Percentiles rank a stretch among this genome's conserved stretches.
These are phyloP conservation scores for Lactuca sativa DNA, from an alignment of 129 eudicot genomes.

Conservation along the genomic window DNA sequence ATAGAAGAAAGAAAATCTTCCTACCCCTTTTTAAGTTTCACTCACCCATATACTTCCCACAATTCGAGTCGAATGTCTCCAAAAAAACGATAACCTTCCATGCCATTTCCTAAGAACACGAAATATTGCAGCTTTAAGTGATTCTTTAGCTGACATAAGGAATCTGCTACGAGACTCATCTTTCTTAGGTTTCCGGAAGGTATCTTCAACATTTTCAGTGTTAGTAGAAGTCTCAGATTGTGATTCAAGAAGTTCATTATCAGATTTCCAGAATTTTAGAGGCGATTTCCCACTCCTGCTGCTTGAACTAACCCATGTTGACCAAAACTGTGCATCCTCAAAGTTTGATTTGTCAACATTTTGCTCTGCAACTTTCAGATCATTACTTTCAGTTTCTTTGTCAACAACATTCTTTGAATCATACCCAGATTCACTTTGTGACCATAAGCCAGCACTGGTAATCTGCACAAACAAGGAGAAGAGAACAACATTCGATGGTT, in stretches of 20 bases:
- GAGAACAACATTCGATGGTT: too few species aligned
- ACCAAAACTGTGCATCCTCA: slow-evolving; percentile 55
- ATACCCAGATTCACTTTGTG: slow-evolving; percentile 58
- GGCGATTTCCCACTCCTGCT: slow-evolving; percentile 43
- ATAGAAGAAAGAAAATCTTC: slow-evolving; percentile 2
- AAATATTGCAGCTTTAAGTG: slow-evolving; percentile 62
- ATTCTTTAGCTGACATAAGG: slow-evolving; percentile 58
- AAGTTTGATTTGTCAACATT: slow-evolving; percentile 42
- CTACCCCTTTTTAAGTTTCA: slow-evolving; percentile 5
- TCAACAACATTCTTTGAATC: slow-evolving; percentile 29
- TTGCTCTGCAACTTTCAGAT: slow-evolving; percentile 26
- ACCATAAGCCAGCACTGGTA: slow-evolving; percentile 86
- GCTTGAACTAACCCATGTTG: slow-evolving; percentile 63
- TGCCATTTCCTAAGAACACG: slow-evolving; percentile 72
- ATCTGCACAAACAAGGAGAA: slow-evolving; percentile 49
- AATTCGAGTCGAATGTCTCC: slow-evolving; percentile 62
- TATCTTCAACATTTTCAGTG: slow-evolving; percentile 42
- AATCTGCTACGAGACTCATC: slow-evolving; percentile 56
- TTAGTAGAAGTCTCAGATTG: slow-evolving; percentile 48
- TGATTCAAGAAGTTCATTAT: slow-evolving; percentile 52
- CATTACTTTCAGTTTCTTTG: slow-evolving; percentile 29
- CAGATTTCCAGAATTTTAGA: slow-evolving; percentile 50
- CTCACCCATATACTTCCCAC: slow-evolving; percentile 88
- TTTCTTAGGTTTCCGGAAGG: slow-evolving; percentile 39
- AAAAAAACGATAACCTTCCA: slow-evolving; percentile 70